Conservation (phyloP, 805 yeast species). For the Starmerella tilneyi region DNA sequence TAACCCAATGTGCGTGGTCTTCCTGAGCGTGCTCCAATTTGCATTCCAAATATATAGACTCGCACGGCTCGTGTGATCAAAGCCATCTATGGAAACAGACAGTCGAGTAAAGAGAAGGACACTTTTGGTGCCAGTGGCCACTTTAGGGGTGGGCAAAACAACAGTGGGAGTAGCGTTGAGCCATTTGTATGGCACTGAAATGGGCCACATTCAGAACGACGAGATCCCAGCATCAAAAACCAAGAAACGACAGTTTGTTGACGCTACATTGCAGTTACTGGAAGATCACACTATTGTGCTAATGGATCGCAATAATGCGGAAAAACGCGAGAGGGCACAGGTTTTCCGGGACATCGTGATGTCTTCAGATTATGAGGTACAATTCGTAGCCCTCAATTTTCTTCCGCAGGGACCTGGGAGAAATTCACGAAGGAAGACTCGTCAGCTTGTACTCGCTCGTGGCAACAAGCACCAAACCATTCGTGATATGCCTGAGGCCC, state of each 20-base stretch:
- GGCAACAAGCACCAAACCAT: neutral
- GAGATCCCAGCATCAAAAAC: neutral
- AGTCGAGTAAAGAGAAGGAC: neutral
- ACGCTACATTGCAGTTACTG: neutral
- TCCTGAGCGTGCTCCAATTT: no score
- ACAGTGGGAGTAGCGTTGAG: neutral
- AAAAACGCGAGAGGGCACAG: constrained; percentile 1
- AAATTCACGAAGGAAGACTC: neutral
- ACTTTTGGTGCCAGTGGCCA: neutral
- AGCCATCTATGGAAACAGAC: neutral
- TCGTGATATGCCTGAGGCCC: constrained; percentile 1
- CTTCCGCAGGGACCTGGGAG: neutral
- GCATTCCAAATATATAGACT: no score
- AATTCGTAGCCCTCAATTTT: constrained; percentile 4
- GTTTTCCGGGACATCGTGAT: neutral
- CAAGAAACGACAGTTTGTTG: neutral
- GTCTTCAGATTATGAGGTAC: neutral
- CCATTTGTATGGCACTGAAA: neutral
- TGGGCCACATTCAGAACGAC: constrained; percentile 6
- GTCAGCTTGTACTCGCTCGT: neutral
- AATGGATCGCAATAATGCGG: constrained; percentile 6
- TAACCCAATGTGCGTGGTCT: no score
- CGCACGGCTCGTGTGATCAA: no score
- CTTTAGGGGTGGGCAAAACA: neutral
- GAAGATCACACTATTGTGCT: neutral